Conservation (phyloP, 805 yeast genomes). For the Metschnikowia sp. region DNA sequence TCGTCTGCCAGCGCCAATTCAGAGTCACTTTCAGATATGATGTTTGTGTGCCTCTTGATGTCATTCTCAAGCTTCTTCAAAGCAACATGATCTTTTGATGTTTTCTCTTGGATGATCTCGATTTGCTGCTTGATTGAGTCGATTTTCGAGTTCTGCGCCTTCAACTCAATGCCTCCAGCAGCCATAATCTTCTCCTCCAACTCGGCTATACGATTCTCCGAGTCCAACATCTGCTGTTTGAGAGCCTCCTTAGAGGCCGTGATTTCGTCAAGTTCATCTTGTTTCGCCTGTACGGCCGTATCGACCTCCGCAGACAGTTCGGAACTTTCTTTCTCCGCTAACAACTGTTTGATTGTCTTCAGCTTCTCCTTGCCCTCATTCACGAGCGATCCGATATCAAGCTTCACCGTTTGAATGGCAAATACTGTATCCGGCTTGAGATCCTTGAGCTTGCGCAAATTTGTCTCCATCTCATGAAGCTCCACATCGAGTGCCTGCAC, state of each 20-base stretch:
- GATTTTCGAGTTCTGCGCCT: constrained; percentile 77
- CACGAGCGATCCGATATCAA: constrained; percentile 63
- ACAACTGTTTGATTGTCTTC: constrained; percentile 39
- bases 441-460: constrained; percentile 56
- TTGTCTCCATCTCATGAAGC: constrained; percentile 55
- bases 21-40: constrained; percentile 40
- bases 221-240: constrained; percentile 51
- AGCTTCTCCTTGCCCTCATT: constrained; percentile 51
- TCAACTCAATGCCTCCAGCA: constrained; percentile 84
- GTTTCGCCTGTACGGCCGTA: constrained; percentile 37
- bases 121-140: constrained; percentile 68
- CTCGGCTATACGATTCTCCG: constrained; percentile 52
- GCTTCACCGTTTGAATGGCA: constrained; percentile 50
- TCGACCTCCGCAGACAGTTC: constrained; percentile 29
- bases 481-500: constrained; percentile 49
- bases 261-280: constrained; percentile 20
- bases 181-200: constrained; percentile 80
- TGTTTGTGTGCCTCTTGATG: constrained; percentile 50
- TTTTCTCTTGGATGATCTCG: constrained; percentile 54
- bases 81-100: constrained; percentile 53
- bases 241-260: constrained; percentile 27
- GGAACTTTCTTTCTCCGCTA: constrained; percentile 34
- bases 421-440: constrained; percentile 67
- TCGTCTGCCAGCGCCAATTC: constrained; percentile 38
- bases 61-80: constrained; percentile 64